Evolutionary conservation across 768 basidiomycete species (phyloP).

Genomic region (Hericium rajendrae): DNA sequence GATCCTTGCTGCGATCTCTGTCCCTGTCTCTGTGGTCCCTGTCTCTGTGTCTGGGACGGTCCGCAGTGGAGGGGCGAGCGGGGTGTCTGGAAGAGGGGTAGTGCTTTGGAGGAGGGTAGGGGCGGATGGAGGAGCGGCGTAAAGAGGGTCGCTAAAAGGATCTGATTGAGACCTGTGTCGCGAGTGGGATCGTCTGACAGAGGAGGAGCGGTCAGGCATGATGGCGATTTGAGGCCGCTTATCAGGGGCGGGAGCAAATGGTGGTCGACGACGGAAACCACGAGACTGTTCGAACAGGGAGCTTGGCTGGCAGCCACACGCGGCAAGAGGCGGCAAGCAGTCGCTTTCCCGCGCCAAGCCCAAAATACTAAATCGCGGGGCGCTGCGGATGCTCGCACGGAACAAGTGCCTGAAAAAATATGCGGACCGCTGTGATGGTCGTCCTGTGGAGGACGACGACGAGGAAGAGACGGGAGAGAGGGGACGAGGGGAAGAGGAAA

Average conservation of each 20-base stretch:
- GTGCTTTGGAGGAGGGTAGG: conserved; percentile 27
- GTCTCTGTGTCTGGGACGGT: neutral
- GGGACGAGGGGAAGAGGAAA: neutral
- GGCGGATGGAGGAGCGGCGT: conserved; percentile 18
- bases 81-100: conserved; percentile 18
- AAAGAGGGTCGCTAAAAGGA: conserved; percentile 26
- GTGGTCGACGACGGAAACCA: neutral
- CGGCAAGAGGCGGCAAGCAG: neutral
- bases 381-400: too few species aligned
- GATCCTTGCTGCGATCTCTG: conserved; percentile 23
- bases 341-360: neutral
- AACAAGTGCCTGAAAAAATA: neutral
- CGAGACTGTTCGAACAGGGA: neutral
- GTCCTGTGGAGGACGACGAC: neutral
- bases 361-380: too few species aligned
- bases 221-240: neutral
- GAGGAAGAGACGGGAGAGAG: neutral
- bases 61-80: neutral
- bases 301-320: neutral
- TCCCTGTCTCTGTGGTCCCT: neutral
- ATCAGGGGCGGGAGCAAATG: neutral
- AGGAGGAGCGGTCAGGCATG: neutral
- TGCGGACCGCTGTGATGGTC: neutral
- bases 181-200: neutral
- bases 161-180: conserved; percentile 11